Evolutionary conservation across 139 green algal species (phyloP).

Genomic region (Ostreobium quekettii): DNA sequence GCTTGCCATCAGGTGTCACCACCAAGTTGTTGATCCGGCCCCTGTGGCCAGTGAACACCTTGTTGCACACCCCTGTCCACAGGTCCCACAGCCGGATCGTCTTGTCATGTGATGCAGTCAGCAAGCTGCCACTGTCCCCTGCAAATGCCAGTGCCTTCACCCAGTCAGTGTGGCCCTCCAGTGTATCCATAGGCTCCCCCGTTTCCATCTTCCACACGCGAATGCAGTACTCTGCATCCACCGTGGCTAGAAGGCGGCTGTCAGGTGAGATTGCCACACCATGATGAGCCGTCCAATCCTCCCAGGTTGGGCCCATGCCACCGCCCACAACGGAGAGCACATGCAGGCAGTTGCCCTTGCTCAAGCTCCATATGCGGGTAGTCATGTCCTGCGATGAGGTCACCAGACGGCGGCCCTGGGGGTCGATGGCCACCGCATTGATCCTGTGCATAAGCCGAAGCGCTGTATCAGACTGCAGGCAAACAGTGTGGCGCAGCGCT

Average conservation of each 20-base stretch:
- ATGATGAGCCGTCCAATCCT: conserved; percentile 10
- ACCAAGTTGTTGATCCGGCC: conserved; percentile 15
- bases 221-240: conserved; percentile 11
- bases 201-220: conserved; percentile 15
- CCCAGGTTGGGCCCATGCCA: neutral
- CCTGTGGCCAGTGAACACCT: conserved; percentile 31
- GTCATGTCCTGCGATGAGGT: conserved; percentile 62
- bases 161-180: conserved; percentile 30
- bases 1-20: neutral
- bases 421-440: conserved; percentile 40
- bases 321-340: conserved; percentile 25
- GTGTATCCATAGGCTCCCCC: neutral
- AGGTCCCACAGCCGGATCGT: conserved; percentile 37
- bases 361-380: conserved; percentile 54
- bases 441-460: too few species aligned
- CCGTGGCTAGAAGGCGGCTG: neutral
- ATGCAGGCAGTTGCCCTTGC: conserved; percentile 27
- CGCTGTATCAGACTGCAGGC: too few species aligned
- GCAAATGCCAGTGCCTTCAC: conserved; percentile 14
- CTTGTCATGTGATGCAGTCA: conserved; percentile 20
- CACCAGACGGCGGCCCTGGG: conserved; percentile 32
- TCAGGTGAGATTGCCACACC: conserved; percentile 8
- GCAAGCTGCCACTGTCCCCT: neutral
- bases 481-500: too few species aligned
- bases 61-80: conserved; percentile 25